These are phyloP conservation scores for Vigna nakashimae DNA, from an alignment of 306 rosid genomes.

Conservation along the genomic window DNA sequence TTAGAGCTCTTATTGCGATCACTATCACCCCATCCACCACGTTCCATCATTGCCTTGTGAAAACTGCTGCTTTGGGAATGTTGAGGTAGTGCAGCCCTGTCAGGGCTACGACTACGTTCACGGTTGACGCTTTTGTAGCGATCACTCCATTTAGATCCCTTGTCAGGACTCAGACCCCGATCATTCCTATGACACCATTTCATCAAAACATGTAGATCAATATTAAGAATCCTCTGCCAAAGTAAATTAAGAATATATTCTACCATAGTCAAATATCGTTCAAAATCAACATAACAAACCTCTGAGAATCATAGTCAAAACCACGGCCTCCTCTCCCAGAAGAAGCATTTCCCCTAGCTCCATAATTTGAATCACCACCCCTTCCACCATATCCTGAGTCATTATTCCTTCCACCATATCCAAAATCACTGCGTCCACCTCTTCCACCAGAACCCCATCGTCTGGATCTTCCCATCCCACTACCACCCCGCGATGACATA, in stretches of 20 bases:
- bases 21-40: slow-evolving; percentile 49
- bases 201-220: not conserved
- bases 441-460: slow-evolving; percentile 87
- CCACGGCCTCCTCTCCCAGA: slow-evolving; percentile 72
- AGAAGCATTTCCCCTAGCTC: slow-evolving; percentile 68
- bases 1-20: slow-evolving; percentile 54
- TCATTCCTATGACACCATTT: slow-evolving; percentile 64
- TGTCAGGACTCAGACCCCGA: slow-evolving; percentile 72
- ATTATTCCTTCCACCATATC: slow-evolving; percentile 63
- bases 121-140: slow-evolving; percentile 52
- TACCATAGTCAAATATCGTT: not conserved
- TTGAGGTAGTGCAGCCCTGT: slow-evolving; percentile 49
- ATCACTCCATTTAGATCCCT: slow-evolving; percentile 62
- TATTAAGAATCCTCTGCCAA: not conserved
- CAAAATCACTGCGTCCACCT: slow-evolving; percentile 70
- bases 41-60: slow-evolving; percentile 78
- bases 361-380: slow-evolving; percentile 48
- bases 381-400: slow-evolving; percentile 44
- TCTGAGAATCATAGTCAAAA: slow-evolving; percentile 61
- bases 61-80: slow-evolving; percentile 60
- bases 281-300: slow-evolving; percentile 51
- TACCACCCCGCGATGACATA: slow-evolving; percentile 88
- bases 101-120: slow-evolving; percentile 77
- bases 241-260: not conserved
- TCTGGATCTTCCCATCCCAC: slow-evolving; percentile 82